phyloP scores from a whole-genome alignment of 75 land plant genomes.

The Adiantum capillusveneris region DNA sequence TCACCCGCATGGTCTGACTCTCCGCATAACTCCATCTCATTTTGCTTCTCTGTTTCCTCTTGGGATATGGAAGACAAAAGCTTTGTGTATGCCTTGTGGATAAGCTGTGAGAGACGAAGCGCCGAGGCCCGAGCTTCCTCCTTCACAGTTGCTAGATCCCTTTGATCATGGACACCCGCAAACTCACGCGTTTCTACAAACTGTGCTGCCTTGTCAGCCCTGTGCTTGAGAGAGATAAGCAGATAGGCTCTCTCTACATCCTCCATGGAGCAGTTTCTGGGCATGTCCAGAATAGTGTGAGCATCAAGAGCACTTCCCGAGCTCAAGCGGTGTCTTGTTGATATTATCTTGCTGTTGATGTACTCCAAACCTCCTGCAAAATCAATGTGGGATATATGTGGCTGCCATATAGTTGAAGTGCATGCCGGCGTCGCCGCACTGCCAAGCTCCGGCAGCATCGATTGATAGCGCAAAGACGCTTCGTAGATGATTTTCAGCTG shows the following conservation, averaged over 20 bases:
- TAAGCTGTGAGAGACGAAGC: slow-evolving; percentile 45
- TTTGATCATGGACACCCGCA: slow-evolving; percentile 17
- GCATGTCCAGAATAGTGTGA: slow-evolving; percentile 47
- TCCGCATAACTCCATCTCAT: neutral
- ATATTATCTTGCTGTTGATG: slow-evolving; percentile 34
- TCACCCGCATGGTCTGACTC: neutral
- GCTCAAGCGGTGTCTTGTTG: slow-evolving; percentile 36
- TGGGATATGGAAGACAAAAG: slow-evolving; percentile 41
- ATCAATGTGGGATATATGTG: neutral
- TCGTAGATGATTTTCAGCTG: slow-evolving; percentile 63
- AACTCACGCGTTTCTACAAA: slow-evolving; percentile 65
- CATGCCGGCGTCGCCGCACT: neutral
- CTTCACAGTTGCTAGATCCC: slow-evolving; percentile 45
- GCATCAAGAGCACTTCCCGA: slow-evolving; percentile 36
- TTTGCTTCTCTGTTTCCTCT: slow-evolving; percentile 10
- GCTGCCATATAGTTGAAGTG: slow-evolving; percentile 3
- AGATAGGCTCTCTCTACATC: slow-evolving; percentile 63
- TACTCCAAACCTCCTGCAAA: slow-evolving; percentile 11
- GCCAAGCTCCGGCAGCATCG: slow-evolving; percentile 11
- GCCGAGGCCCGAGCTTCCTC: slow-evolving; percentile 60
- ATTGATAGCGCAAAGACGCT: slow-evolving; percentile 46
- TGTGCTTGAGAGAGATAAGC: slow-evolving; percentile 47
- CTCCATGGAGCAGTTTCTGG: slow-evolving; percentile 49
- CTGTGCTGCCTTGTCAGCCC: slow-evolving; percentile 49
- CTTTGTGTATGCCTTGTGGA: slow-evolving; percentile 62